Evolutionary conservation across 345 rosid genomes (phyloP).

Genomic region (Carallia brachiata): DNA sequence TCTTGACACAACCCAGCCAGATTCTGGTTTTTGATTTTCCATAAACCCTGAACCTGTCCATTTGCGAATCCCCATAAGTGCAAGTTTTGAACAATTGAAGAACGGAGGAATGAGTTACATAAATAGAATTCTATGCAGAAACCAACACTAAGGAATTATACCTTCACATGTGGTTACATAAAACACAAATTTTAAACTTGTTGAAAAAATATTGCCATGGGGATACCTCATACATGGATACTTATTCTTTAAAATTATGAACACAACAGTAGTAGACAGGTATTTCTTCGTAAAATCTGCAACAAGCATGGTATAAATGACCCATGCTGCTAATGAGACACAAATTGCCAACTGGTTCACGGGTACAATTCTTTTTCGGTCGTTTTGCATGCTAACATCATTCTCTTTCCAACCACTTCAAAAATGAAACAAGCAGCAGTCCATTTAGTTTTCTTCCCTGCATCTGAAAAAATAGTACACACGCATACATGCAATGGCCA

Average conservation of each 20-base stretch:
- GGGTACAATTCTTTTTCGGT: too few relatives aligned
- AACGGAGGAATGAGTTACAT: not conserved
- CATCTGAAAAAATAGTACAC: not conserved
- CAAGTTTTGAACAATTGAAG: not conserved
- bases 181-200: too few relatives aligned
- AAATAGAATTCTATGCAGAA: not conserved
- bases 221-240: too few relatives aligned
- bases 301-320: not conserved
- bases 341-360: not conserved
- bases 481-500: not conserved
- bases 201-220: too few relatives aligned
- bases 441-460: not conserved
- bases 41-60: slow-evolving; percentile 63
- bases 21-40: slow-evolving; percentile 67
- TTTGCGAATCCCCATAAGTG: not conserved
- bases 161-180: too few relatives aligned
- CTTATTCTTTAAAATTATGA: too few relatives aligned
- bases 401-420: not conserved
- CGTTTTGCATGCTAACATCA: not conserved
- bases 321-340: not conserved
- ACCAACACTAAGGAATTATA: not conserved
- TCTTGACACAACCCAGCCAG: slow-evolving; percentile 59
- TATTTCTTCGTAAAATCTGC: not conserved
- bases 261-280: not conserved
- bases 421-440: too few relatives aligned